Conservation (phyloP, 2,329 filamentous ascomycete genomes). For the Fusarium duplospermum region DNA sequence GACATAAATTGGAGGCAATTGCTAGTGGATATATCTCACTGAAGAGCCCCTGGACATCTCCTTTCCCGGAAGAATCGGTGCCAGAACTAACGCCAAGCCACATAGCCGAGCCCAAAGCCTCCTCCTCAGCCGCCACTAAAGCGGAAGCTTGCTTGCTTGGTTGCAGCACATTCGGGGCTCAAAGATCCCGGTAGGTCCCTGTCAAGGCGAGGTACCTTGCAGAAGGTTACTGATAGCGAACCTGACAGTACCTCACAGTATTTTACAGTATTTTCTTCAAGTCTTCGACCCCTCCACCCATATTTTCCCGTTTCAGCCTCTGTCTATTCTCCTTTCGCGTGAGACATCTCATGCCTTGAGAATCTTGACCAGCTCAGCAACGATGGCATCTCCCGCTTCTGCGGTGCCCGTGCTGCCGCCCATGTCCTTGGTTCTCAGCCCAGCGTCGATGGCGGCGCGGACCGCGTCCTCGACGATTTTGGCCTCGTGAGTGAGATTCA, state of each 20-base stretch:
- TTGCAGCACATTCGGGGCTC: slow-evolving; percentile 6
- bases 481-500: background rate
- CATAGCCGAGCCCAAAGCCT: slow-evolving; percentile 18
- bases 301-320: background rate
- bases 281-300: background rate
- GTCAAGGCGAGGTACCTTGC: no score
- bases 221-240: no score
- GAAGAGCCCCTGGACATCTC: background rate
- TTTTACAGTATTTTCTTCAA: background rate
- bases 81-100: slow-evolving; percentile 24
- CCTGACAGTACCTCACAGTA: no score
- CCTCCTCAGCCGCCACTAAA: background rate
- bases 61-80: slow-evolving; percentile 15
- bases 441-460: background rate
- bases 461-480: background rate
- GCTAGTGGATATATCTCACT: slow-evolving; percentile 11
- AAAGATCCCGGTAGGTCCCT: background rate
- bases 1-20: slow-evolving; percentile 16
- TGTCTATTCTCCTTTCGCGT: background rate
- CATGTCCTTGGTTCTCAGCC: background rate
- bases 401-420: background rate
- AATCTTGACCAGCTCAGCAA: background rate
- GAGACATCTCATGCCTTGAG: background rate
- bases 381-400: background rate
- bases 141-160: background rate